Percentiles rank a stretch among this genome's conserved stretches.
Evolutionary conservation across 2,329 filamentous ascomycete genomes (phyloP).

Genomic region (Elsinoe australis): DNA sequence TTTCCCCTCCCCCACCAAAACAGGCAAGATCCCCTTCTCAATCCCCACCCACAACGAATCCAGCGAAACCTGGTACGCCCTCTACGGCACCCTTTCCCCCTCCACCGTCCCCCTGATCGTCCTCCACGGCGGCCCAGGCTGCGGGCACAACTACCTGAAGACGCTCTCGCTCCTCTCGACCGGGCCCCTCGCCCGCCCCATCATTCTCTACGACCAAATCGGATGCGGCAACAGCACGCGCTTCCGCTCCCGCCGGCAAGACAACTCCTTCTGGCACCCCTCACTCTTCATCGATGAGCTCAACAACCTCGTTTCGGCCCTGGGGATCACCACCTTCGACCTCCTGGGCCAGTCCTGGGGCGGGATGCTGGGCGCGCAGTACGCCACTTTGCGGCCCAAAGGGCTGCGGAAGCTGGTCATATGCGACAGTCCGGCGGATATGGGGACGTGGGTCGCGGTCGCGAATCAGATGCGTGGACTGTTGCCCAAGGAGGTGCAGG

Average conservation of each 20-base stretch:
- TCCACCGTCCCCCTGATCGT: constrained; percentile 30
- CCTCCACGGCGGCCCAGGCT: constrained; percentile 44
- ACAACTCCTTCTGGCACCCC: constrained; percentile 42
- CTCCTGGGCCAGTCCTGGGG: constrained; percentile 48
- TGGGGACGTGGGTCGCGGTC: constrained; percentile 27
- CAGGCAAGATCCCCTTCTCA: constrained; percentile 29
- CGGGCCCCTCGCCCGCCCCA: constrained; percentile 33
- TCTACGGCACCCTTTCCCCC: constrained; percentile 33
- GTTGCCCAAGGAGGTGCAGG: constrained; percentile 27
- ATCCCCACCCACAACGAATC: constrained; percentile 29
- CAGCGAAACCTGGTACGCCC: constrained; percentile 35
- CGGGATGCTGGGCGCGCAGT: constrained; percentile 43
- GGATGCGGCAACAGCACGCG: constrained; percentile 45
- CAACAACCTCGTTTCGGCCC: constrained; percentile 39
- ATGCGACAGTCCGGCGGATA: constrained; percentile 26
- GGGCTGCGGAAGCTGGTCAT: constrained; percentile 36
- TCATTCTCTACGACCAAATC: constrained; percentile 50
- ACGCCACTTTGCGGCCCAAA: constrained; percentile 33
- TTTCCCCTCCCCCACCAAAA: constrained; percentile 24
- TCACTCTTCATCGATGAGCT: constrained; percentile 45
- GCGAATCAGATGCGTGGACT: constrained; percentile 24
- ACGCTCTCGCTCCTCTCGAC: constrained; percentile 34
- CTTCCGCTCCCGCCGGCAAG: constrained; percentile 39
- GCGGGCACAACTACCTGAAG: constrained; percentile 32
- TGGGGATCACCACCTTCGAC: constrained; percentile 38